phyloP scores from a whole-genome alignment of 2,329 filamentous ascomycete genomes.

The Aspergillus sp. region DNA sequence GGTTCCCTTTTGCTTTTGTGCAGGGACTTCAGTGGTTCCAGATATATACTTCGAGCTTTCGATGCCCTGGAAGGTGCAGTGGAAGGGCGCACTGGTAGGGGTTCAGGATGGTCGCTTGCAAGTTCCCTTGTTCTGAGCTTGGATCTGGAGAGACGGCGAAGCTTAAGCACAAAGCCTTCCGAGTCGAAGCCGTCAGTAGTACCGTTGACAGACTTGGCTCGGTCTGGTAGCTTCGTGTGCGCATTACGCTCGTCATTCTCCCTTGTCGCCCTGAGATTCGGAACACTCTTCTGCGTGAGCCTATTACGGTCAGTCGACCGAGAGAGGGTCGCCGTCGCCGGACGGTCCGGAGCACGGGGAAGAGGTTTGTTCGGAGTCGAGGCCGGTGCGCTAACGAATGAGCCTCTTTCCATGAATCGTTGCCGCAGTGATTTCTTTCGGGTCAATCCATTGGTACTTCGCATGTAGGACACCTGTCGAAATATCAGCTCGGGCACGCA shows the following conservation, averaged over 20 bases:
- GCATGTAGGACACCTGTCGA: slow-evolving; percentile 25
- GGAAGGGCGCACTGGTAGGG: slow-evolving; percentile 22
- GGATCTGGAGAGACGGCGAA: slow-evolving; percentile 28
- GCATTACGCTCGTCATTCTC: slow-evolving; percentile 14
- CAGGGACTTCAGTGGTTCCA: slow-evolving; percentile 30
- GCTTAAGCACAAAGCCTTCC: slow-evolving; percentile 17
- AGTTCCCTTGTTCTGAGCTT: slow-evolving; percentile 22
- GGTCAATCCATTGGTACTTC: slow-evolving; percentile 10
- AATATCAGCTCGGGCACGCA: slow-evolving; percentile 8
- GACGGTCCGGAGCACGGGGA: slow-evolving; percentile 28
- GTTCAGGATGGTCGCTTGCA: slow-evolving; percentile 18
- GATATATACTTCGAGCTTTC: slow-evolving; percentile 27
- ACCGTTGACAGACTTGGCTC: slow-evolving; percentile 29
- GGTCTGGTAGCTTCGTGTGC: slow-evolving; percentile 17
- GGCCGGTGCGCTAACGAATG: slow-evolving; percentile 8
- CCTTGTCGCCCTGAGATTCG: slow-evolving; percentile 19
- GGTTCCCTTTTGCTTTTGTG: slow-evolving; percentile 21
- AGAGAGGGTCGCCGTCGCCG: slow-evolving; percentile 11
- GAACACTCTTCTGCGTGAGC: slow-evolving; percentile 20
- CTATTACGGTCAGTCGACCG: slow-evolving; percentile 15
- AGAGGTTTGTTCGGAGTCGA: slow-evolving; percentile 32
- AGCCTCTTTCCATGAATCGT: slow-evolving; percentile 26
- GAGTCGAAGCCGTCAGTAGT: slow-evolving; percentile 15
- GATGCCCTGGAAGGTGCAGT: slow-evolving; percentile 29
- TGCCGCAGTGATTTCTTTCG: slow-evolving; percentile 27